Base-by-base conservation (phyloP, 108 stramenopile genomes). In the Fragilariopsis cylindrus region DNA sequence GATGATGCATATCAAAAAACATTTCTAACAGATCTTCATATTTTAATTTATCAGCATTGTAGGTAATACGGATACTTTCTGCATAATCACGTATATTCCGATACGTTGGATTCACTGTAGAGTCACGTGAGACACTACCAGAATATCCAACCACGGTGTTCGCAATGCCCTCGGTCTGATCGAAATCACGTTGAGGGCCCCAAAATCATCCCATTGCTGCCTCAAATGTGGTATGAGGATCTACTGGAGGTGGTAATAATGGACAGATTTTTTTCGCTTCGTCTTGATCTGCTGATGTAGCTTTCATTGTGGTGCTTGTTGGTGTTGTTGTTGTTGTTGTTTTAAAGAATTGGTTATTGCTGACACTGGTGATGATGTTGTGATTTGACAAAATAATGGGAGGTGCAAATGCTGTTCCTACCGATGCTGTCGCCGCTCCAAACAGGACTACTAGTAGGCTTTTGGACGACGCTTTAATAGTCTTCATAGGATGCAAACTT, bases 171-270 rank as follows among this genome's bases (percentile, higher is more conserved):
- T 77, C 76, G 46, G 70, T 73, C 56, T 54, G 19, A 71, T 82
- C 81, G 57, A 71, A 76, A 64, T 82, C 81, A 21, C 81, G 81
- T 71, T 82, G 81, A 70, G 81, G 81, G 76, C 81, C 81, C 81
- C 81, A 82, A 73, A 82, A 82, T 82, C 81, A 82, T 73, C 81
- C 81, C 73, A 77, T 73, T 60, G 81, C 81, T 40, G 67, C 70
- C 55, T 82, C 81, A 46, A 76, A 72, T 56, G 73, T 82, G 0
- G 73, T 30, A 0, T 60, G 39, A 15, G 68, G 68, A 49, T 77
- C 72, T 30, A 7, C 63, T 0, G 73, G 76, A 13, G 73, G 41
- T 9, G 65, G 66, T 7, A 82, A 21, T 8, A 82, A 63, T 9
- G 81, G 81, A 64, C 81, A 82, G 57, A 78, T 71, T 16, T 65